Evolutionary conservation across 495 filamentous ascomycete species (phyloP), one percentile per base, ranked within the genome.

Genomic region (Trichoderma reesei): DNA sequence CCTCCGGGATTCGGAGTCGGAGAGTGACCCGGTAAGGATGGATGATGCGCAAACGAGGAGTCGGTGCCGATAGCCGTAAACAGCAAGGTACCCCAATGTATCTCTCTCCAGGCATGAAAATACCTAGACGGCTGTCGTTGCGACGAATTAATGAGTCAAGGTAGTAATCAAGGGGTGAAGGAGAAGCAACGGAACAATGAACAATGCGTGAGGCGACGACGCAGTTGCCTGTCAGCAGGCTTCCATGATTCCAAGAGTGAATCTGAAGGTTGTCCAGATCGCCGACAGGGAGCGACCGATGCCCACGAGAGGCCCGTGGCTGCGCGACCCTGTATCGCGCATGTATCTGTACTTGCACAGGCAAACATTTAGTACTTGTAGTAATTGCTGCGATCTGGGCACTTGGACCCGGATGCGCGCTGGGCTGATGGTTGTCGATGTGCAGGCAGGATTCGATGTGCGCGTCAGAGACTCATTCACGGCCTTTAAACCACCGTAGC

Each of bases 1-100:
- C 51, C 51, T 56, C 18, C 51, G 51, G 51, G 51, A 56, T 56
- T 56, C 51, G 51, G 51, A 31, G 13, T 56, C 51, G 20, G 51
- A 9, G 2, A 18, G 51, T 1, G 20, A 34, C 51, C 51, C 51
- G 51, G 26, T 13, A 13, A 36, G 4, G 10, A 33, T 26, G 20
- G 11, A 54, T 3, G 42, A 46, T 46, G 11, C 16, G 42, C 9
- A 56, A 56, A 34, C 26, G 10, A 34, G 51, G 51, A 56, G 51
- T 56, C 51, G 34, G 4, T 39, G 37, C 37, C 37, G 37, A 4
- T 5, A 39, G 10, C 37, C 4, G 37, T 39, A 10, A n/a, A n/a
- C n/a, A n/a, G n/a, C n/a, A n/a, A n/a, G n/a, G n/a, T n/a, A n/a
- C n/a, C n/a, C n/a, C n/a, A n/a, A n/a, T n/a, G n/a, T n/a, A n/a